Percentiles rank a stretch among this genome's conserved stretches.
phyloP scores from a whole-genome alignment of 2,329 filamentous ascomycete genomes.

The Scleromitrula shiraiana region DNA sequence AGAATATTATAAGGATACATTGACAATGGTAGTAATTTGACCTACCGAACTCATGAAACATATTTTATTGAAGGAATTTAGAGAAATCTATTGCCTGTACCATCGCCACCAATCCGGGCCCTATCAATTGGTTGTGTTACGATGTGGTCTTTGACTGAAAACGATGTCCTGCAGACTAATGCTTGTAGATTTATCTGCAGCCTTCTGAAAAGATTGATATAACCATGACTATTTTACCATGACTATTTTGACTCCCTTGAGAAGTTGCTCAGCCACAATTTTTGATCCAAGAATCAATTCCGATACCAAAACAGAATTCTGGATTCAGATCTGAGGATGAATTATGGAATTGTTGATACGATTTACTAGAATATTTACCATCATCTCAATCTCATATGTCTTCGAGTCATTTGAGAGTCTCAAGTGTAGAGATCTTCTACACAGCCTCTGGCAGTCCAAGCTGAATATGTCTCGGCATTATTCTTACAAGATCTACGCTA shows the following conservation, averaged over 20 bases:
- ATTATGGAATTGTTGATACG: not conserved
- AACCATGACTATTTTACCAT: not conserved
- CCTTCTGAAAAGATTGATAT: not conserved
- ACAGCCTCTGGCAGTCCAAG: constrained; percentile 3
- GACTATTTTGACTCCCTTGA: not conserved
- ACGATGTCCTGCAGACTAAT: constrained; percentile 2
- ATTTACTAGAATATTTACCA: not conserved
- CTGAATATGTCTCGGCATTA: not conserved
- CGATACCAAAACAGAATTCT: not conserved
- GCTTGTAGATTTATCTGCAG: constrained; percentile 2
- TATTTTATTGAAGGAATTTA: too few species aligned
- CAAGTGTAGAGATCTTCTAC: not conserved
- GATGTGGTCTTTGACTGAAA: not conserved
- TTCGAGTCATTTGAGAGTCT: not conserved
- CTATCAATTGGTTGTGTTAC: not conserved
- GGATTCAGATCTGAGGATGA: not conserved
- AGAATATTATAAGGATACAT: too few species aligned
- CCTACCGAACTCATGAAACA: not conserved
- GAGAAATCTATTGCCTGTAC: not conserved
- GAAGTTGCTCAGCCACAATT: not conserved
- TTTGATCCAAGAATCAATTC: not conserved
- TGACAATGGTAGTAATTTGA: too few species aligned
- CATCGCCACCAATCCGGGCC: not conserved
- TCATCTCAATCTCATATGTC: not conserved
- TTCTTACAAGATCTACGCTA: too few species aligned